Percentiles rank a stretch among this genome's conserved stretches.
These are phyloP conservation scores for Olyra latifolia DNA, from an alignment of 176 grass and related monocot species.

Conservation along the genomic window DNA sequence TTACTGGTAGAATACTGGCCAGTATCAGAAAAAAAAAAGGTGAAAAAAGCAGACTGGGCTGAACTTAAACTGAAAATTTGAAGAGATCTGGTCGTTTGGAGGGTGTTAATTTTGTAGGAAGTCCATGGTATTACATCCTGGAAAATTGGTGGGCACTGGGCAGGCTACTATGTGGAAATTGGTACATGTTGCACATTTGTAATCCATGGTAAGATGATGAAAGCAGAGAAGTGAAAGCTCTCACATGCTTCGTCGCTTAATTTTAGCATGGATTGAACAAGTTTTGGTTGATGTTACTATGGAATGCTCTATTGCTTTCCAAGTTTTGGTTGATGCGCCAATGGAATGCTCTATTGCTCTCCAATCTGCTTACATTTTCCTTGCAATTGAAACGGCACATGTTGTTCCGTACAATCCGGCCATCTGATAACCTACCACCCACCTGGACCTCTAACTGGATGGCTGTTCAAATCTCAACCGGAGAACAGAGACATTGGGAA, in stretches of 20 bases:
- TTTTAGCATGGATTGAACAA: not conserved
- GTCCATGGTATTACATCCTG: not conserved
- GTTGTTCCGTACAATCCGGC: not conserved
- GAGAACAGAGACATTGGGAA: not conserved
- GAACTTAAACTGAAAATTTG: not conserved
- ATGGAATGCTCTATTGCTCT: not conserved
- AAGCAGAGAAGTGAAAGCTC: not conserved
- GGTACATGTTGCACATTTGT: not conserved
- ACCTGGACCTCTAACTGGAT: not conserved
- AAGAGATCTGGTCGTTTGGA: not conserved
- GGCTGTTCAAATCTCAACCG: not conserved
- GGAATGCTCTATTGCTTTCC: too few relatives aligned
- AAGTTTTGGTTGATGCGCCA: not conserved
- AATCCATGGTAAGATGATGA: not conserved
- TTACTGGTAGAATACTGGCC: not conserved
- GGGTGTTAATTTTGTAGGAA: not conserved
- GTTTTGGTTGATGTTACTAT: not conserved
- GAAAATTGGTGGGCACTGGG: not conserved
- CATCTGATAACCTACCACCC: not conserved
- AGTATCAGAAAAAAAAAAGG: not conserved
- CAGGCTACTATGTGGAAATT: not conserved
- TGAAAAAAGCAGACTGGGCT: not conserved
- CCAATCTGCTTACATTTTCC: not conserved
- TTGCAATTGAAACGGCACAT: not conserved
- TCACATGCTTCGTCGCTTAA: not conserved